Evolutionary conservation across 2,329 filamentous ascomycete species (phyloP).

Genomic region (Xylaria hypoxylon): DNA sequence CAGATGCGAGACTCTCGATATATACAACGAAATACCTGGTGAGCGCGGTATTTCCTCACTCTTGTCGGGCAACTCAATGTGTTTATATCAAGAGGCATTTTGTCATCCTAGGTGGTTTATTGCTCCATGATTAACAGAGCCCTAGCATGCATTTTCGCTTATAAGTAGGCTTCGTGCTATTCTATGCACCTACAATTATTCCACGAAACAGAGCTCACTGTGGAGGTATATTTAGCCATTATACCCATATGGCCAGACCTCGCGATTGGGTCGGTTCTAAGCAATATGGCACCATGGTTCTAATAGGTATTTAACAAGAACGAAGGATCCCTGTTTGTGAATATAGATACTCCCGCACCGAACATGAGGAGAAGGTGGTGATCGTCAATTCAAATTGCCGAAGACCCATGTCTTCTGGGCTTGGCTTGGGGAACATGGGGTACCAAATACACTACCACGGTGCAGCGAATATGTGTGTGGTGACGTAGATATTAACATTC

Average conservation of each 20-base stretch:
- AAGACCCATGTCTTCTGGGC: background rate
- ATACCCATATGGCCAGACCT: constrained; percentile 1
- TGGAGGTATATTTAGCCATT: constrained; percentile 12
- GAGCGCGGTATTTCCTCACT: background rate
- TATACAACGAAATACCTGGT: background rate
- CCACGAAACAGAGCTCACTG: constrained; percentile 27
- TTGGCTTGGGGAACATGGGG: constrained; percentile 19
- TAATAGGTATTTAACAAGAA: background rate
- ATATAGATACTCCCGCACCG: constrained; percentile 11
- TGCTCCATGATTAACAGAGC: background rate
- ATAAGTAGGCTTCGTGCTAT: background rate
- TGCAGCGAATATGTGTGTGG: background rate
- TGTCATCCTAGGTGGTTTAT: background rate
- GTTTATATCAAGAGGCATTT: constrained; percentile 13
- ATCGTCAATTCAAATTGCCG: constrained; percentile 1
- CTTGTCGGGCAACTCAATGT: background rate
- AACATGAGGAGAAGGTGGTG: constrained; percentile 27
- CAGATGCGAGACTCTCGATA: background rate
- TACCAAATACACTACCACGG: background rate
- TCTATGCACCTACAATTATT: constrained; percentile 23
- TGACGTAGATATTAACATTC: background rate
- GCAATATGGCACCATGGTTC: constrained; percentile 8
- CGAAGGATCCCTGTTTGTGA: background rate
- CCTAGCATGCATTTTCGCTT: background rate
- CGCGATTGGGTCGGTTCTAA: constrained; percentile 27